Evolutionary conservation across 2,329 filamentous ascomycete genomes (phyloP).

Genomic region (Diplocarpon mali): DNA sequence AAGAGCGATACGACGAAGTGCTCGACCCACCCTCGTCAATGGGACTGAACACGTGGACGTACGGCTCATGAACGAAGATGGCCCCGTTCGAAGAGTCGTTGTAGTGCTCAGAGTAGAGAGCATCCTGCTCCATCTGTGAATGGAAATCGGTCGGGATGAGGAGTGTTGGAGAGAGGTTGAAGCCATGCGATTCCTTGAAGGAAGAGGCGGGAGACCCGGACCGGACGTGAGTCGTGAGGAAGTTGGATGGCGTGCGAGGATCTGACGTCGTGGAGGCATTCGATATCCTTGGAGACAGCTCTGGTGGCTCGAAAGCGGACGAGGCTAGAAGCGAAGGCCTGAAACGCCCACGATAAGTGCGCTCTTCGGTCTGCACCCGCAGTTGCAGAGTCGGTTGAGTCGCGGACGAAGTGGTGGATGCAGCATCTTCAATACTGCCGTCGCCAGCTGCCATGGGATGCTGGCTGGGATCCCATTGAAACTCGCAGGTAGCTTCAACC

Average conservation of each 20-base stretch:
- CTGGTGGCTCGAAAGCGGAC: conserved; percentile 21
- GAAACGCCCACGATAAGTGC: conserved; percentile 22
- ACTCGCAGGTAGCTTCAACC: conserved; percentile 52
- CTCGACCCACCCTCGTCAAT: conserved; percentile 24
- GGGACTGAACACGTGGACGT: conserved; percentile 19
- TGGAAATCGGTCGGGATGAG: conserved; percentile 50
- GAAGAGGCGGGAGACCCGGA: conserved; percentile 36
- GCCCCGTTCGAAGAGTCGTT: conserved; percentile 13
- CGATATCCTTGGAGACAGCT: conserved; percentile 24
- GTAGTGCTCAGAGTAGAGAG: conserved; percentile 22
- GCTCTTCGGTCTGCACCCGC: conserved; percentile 20
- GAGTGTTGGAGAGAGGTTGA: conserved; percentile 49
- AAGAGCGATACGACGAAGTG: conserved; percentile 25
- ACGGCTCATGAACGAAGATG: conserved; percentile 20
- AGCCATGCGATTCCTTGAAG: conserved; percentile 48
- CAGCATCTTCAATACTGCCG: too few species aligned
- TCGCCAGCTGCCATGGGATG: not conserved
- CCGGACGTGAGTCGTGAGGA: conserved; percentile 17
- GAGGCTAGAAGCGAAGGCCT: conserved; percentile 24
- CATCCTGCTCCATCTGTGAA: conserved; percentile 36
- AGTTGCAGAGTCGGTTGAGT: conserved; percentile 14
- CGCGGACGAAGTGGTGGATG: conserved; percentile 12
- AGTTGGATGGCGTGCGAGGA: conserved; percentile 20
- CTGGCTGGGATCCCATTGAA: conserved; percentile 51
- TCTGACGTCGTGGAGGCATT: conserved; percentile 18